phyloP scores from a whole-genome alignment of 2,329 filamentous ascomycete genomes.

The Cryphonectria radicalis region DNA sequence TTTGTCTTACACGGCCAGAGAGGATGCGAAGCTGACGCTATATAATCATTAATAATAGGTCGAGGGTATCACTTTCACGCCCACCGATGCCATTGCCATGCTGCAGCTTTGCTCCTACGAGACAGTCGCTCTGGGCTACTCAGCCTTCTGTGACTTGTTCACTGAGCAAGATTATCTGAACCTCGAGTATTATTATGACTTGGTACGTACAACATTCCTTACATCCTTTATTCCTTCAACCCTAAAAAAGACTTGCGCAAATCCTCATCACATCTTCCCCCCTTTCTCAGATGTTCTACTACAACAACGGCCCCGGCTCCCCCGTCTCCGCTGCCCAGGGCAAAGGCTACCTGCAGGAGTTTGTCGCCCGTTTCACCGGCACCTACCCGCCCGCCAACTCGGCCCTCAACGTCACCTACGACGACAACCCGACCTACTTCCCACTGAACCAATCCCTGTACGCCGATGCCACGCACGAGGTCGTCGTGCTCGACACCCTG shows the following conservation, averaged over 20 bases:
- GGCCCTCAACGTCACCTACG: conserved; percentile 41
- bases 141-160: conserved; percentile 47
- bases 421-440: conserved; percentile 47
- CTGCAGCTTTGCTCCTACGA: conserved; percentile 44
- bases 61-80: conserved; percentile 38
- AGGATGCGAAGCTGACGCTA: background rate
- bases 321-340: conserved; percentile 41
- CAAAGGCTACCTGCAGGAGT: conserved; percentile 40
- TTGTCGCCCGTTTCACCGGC: conserved; percentile 38
- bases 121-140: conserved; percentile 46
- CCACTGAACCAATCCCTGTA: conserved; percentile 49
- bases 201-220: conserved; percentile 32
- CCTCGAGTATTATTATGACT: conserved; percentile 49
- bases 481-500: conserved; percentile 40
- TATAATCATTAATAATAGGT: conserved; percentile 23
- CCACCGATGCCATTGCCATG: conserved; percentile 44
- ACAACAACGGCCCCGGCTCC: conserved; percentile 40
- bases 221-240: conserved; percentile 38
- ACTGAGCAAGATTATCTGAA: conserved; percentile 47
- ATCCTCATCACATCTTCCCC: conserved; percentile 17
- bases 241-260: background rate
- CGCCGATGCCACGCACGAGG: conserved; percentile 48
- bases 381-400: conserved; percentile 37
- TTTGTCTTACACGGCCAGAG: background rate
- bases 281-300: conserved; percentile 37